Evolutionary conservation across 306 rosid genomes (phyloP), one percentile per base, ranked within the genome.

Genomic region (Comarum palustre): DNA sequence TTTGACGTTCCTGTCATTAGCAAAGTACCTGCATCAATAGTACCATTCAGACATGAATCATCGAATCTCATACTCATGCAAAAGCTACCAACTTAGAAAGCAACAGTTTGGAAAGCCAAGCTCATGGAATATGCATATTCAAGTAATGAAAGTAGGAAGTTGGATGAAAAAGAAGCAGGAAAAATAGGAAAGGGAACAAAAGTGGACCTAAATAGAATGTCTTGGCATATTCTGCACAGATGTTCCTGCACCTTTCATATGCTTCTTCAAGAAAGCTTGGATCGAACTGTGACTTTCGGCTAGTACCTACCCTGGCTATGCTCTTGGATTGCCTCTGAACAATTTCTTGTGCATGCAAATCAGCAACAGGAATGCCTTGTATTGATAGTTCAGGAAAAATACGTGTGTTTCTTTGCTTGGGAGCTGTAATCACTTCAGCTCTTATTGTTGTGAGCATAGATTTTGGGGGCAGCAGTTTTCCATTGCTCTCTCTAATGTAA

Each of bases 141-240:
- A 14, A n/a, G 5, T 58, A 19, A 34, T 31, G 60, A 13, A 22
- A 22, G 3, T 4, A 25, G 46, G 12, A 38, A 41, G 2, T 57
- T 22, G 13, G 38, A 38, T 16, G 50, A 0, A 27, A 60, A 0
- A 60, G 5, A 60, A 60, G 29, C 31, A 13, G 59, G 50, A 52
- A 29, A 42, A 45, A 52, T 13, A 50, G 66, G 20, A 27, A 79
- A 54, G 57, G 73, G 38, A 27, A 47, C 31, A 72, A 51, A 64
- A 43, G 39, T 58, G 66, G 38, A 87, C 92, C 93, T 82, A 90
- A 82, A 86, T 90, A 89, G 86, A 93, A 93, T 74, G 92, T 84
- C 82, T 93, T 87, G 80, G 97, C 98, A 82, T 89, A 93, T 80
- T 90, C 98, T 0, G 86, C 86, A 45, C 98, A 93, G 22, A 93